Evolutionary conservation across 805 yeast species (phyloP).

Genomic region (Jamesozyma spencerorum): DNA sequence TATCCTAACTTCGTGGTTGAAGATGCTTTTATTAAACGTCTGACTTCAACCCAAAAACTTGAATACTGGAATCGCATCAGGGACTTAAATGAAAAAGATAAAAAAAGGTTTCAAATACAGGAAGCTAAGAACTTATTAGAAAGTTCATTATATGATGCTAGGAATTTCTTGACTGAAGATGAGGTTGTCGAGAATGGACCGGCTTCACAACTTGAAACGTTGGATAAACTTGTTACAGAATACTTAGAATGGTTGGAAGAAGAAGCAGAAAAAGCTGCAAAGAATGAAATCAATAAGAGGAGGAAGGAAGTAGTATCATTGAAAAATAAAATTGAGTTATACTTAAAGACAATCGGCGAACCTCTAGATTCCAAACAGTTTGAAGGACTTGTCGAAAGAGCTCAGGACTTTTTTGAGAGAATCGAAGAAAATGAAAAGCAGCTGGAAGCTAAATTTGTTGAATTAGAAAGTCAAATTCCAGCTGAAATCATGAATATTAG

Average conservation of each 20-base stretch:
- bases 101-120: constrained; percentile 43
- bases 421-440: constrained; percentile 38
- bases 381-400: constrained; percentile 34
- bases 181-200: constrained; percentile 38
- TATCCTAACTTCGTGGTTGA: not conserved
- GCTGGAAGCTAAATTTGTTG: constrained; percentile 38
- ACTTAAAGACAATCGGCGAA: constrained; percentile 35
- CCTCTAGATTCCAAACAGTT: constrained; percentile 43
- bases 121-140: constrained; percentile 63
- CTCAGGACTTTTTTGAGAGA: constrained; percentile 33
- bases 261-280: constrained; percentile 45
- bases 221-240: constrained; percentile 35
- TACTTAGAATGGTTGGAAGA: constrained; percentile 72
- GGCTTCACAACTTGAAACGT: constrained; percentile 30
- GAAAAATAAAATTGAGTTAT: constrained; percentile 30
- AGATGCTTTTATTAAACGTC: constrained; percentile 1
- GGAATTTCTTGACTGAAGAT: constrained; percentile 49
- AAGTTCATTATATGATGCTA: constrained; percentile 57
- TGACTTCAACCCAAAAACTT: constrained; percentile 4
- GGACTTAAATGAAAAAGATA: constrained; percentile 44
- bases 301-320: constrained; percentile 16
- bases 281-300: constrained; percentile 7
- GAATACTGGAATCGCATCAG: constrained; percentile 34
- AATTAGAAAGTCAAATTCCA: constrained; percentile 36
- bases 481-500: constrained; percentile 41